These are phyloP conservation scores for Phytophthora chlamydospora DNA, from an alignment of 352 stramenopile species.

Conservation along the genomic window DNA sequence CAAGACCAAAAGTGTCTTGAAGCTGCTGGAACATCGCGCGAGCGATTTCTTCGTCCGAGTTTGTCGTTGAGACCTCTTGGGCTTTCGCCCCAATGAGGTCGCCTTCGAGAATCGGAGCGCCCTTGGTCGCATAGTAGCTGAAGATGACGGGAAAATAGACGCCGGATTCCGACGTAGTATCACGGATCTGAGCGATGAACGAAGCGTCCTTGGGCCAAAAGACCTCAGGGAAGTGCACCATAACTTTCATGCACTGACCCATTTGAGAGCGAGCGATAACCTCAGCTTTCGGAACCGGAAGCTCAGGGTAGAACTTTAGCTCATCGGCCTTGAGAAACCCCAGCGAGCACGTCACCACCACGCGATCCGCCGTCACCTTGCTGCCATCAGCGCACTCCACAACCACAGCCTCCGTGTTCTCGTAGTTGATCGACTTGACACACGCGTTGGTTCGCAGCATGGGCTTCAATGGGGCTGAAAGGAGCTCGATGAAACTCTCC, in stretches of 20 bases:
- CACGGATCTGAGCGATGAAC: slow-evolving; percentile 48
- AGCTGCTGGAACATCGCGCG: slow-evolving; percentile 45
- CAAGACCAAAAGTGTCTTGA: slow-evolving; percentile 41
- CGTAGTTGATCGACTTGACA: slow-evolving; percentile 35
- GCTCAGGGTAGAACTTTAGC: slow-evolving; percentile 47
- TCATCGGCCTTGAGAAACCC: slow-evolving; percentile 47
- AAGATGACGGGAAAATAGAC: slow-evolving; percentile 63
- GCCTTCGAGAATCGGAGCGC: slow-evolving; percentile 53
- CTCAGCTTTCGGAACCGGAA: slow-evolving; percentile 47
- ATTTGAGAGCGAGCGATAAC: slow-evolving; percentile 55
- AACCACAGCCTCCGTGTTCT: slow-evolving; percentile 21
- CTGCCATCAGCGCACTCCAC: slow-evolving; percentile 38
- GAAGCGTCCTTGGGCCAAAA: slow-evolving; percentile 57
- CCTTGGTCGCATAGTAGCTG: slow-evolving; percentile 57
- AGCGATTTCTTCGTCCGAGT: slow-evolving; percentile 50
- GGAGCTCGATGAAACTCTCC: slow-evolving; percentile 43
- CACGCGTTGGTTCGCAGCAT: slow-evolving; percentile 30
- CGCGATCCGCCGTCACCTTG: slow-evolving; percentile 36
- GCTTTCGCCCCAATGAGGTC: slow-evolving; percentile 55
- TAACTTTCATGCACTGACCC: slow-evolving; percentile 75
- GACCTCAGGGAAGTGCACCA: slow-evolving; percentile 61
- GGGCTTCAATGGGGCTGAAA: slow-evolving; percentile 32
- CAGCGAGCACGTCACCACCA: slow-evolving; percentile 62
- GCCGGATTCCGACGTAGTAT: slow-evolving; percentile 6
- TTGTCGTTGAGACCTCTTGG: slow-evolving; percentile 30